Base-by-base conservation (phyloP, 345 rosid species). In the Corchorus olitorius region DNA sequence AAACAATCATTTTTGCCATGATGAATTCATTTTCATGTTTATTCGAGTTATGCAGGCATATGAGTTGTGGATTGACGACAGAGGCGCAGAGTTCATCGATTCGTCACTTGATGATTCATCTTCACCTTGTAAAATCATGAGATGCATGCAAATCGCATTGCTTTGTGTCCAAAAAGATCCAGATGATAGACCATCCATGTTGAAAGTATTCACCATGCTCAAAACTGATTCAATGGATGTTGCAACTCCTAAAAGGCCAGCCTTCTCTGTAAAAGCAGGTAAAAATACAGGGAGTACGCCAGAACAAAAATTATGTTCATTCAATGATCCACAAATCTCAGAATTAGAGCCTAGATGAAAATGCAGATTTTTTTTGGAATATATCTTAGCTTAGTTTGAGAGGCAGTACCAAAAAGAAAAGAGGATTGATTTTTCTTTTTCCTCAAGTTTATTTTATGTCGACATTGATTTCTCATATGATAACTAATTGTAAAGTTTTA, bases 301-400 rank as follows among this genome's bases (percentile, higher is more conserved):
- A 74, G 74, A 41, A 19, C 79, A 78, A 54, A 73, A 68, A 64
- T 43, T 54, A 62, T 79, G 33, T 37, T 82, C 87, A 6, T 59
- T 61, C 58, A 76, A 83, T 59, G 82, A 83, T 49, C 52, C 76
- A 6, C 35, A 82, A 2, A 39, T 83, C 19, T 79, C 86, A 14
- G 35, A 81, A 61, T 6, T 87, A 61, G 64, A 60, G 17, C 84
- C 88, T 13, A 76, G 86, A 15, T 83, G 73, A 82, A 15, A 43
- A 4, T 39, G 20, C 55, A 65, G 49, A 58, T 8, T 41, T 75
- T 8, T 34, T 75, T 8, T 34, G 46, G 10, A 33, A 45, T 16
- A 45, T 66, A 43, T 55, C 41, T 60, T 27, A 60, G 17, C 43
- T 39, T 39, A 39, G 43, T 27, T 27, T 27, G 27, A 27, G 27